phyloP scores from a whole-genome alignment of 441 rosid species.

The Melastoma candidum region DNA sequence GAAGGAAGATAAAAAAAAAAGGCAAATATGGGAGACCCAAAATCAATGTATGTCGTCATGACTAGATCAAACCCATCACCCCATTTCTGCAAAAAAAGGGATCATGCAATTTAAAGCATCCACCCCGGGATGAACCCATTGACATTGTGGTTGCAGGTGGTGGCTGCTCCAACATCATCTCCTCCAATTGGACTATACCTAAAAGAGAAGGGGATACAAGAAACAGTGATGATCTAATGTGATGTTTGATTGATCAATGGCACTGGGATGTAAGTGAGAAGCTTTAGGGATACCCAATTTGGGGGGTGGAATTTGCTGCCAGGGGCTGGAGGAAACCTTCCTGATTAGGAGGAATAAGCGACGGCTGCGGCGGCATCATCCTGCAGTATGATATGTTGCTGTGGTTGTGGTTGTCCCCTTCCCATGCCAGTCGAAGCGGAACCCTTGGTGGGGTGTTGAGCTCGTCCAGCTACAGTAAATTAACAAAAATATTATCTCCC shows the following conservation, averaged over 20 bases:
- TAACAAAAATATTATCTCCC: neutral
- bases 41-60: slow-evolving; percentile 5
- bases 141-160: slow-evolving; percentile 18
- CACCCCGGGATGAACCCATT: slow-evolving; percentile 42
- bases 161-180: slow-evolving; percentile 20
- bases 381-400: slow-evolving; percentile 11
- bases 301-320: slow-evolving; percentile 23
- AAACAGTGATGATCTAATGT: neutral
- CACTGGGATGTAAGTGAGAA: neutral
- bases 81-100: neutral
- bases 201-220: slow-evolving; percentile 9
- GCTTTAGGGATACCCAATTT: slow-evolving; percentile 31
- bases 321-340: slow-evolving; percentile 38
- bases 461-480: neutral
- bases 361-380: no score
- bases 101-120: slow-evolving; percentile 28
- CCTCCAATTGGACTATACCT: slow-evolving; percentile 29
- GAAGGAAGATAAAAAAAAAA: no score
- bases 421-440: slow-evolving; percentile 34
- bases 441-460: neutral
- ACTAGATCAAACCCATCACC: slow-evolving; percentile 5
- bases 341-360: slow-evolving; percentile 22
- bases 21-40: neutral
- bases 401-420: slow-evolving; percentile 3
- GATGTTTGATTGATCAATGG: neutral